Evolutionary conservation across 2,329 filamentous ascomycete species (phyloP), one percentile per base, ranked within the genome.

Genomic region (Graphilbum ipis-grandicollis): DNA sequence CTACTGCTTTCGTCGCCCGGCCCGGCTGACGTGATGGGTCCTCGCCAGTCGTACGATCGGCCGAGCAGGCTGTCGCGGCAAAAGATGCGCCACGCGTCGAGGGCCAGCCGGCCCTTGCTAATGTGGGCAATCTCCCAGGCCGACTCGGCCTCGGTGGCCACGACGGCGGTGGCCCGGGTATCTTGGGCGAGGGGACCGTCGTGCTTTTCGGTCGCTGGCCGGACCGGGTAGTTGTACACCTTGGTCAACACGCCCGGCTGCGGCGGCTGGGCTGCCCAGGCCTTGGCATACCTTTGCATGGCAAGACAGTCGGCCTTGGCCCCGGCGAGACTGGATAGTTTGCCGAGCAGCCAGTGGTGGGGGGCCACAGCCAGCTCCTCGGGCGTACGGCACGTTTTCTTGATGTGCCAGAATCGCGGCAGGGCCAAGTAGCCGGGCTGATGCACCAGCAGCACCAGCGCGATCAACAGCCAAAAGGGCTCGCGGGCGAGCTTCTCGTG

Each of bases 81-180:
- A 55, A 94, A 94, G 44, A 94, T 93, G 3, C 86, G 73, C 81
- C 84, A 94, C 50, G 79, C 86, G 54, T 94, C 86, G 34, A 88
- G 62, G 0, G 83, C 80, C 53, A 94, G 94, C 2, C 73, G 65
- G 14, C 85, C 82, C 37, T 82, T 75, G 0, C 83, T 85, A 39
- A 94, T 60, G 53, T 93, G 82, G 0, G 79, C 84, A 41, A 93
- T 79, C 50, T 94, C 86, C 75, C 84, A 92, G 0, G 70, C 68
- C 10, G 64, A 60, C 17, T 52, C 30, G 9, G 3, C n/a, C 8
- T 12, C 26, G 13, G n/a, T 23, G 3, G 34, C 43, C 19, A 43
- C 49, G 34, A 43, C 42, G 19, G 38, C 37, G 8, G 17, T n/a
- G n/a, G n/a, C n/a, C n/a, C n/a, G n/a, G n/a, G n/a, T n/a, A n/a